phyloP scores from a whole-genome alignment of 2,329 filamentous ascomycete species.

The Chrysoporthe puriensis region DNA sequence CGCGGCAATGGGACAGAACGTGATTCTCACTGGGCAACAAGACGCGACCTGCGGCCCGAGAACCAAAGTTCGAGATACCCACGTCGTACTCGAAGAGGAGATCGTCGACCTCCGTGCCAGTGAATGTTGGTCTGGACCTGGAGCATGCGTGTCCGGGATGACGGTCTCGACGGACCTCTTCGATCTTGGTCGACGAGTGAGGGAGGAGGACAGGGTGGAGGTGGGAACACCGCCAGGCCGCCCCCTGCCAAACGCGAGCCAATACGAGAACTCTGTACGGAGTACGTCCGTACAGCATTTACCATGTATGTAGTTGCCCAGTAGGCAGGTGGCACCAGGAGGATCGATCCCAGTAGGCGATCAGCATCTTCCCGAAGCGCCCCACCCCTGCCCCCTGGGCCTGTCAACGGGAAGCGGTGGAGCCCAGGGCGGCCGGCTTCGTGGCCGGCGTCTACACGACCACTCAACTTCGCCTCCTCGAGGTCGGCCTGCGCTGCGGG shows the following conservation, averaged over 20 bases:
- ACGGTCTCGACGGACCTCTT: background rate
- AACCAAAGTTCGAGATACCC: background rate
- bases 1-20: background rate
- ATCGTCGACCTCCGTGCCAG: background rate
- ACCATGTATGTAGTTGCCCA: no score
- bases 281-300: no score
- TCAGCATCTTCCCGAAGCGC: slow-evolving; percentile 16
- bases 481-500: slow-evolving; percentile 7
- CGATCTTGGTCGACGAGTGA: background rate
- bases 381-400: background rate
- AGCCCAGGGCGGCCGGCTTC: slow-evolving; percentile 16
- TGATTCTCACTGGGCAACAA: slow-evolving; percentile 11
- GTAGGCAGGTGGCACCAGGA: background rate
- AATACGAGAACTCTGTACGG: background rate
- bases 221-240: background rate
- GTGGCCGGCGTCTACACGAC: slow-evolving; percentile 39
- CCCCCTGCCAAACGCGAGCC: background rate
- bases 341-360: background rate
- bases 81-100: background rate
- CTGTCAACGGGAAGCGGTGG: slow-evolving; percentile 10
- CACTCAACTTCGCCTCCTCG: slow-evolving; percentile 28
- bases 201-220: background rate
- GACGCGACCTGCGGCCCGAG: slow-evolving; percentile 3
- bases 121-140: background rate
- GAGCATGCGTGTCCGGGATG: background rate